phyloP scores from a whole-genome alignment of 2,329 filamentous ascomycete genomes.

The Westerdykella sp. region DNA sequence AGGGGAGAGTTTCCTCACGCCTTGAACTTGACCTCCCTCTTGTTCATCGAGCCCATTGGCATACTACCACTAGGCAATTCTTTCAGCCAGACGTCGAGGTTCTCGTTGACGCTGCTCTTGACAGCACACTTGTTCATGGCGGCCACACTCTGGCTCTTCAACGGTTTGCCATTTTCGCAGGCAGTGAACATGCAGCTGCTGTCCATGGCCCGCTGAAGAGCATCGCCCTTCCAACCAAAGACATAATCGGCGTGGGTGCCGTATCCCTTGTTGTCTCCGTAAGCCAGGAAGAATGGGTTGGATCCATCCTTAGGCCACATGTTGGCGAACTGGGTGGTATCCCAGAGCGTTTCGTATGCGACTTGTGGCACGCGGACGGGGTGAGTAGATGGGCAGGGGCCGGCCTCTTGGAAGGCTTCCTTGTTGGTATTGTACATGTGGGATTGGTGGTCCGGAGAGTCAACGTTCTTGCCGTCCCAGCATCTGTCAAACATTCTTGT shows the following conservation, averaged over 20 bases:
- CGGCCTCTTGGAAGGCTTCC: conserved; percentile 16
- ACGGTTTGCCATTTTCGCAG: conserved; percentile 13
- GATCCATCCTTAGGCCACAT: conserved; percentile 23
- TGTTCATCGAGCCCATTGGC: not conserved
- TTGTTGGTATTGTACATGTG: conserved; percentile 24
- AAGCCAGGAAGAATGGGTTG: conserved; percentile 12
- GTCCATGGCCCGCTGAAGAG: conserved; percentile 19
- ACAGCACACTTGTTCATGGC: conserved; percentile 17
- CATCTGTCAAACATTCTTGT: conserved; percentile 35
- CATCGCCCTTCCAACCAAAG: conserved; percentile 23
- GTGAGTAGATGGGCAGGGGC: conserved; percentile 20
- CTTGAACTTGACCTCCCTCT: not conserved
- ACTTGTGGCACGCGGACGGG: conserved; percentile 23
- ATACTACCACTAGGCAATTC: conserved; percentile 8
- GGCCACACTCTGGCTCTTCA: conserved; percentile 15
- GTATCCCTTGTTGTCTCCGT: conserved; percentile 18
- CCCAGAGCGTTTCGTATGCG: conserved; percentile 25
- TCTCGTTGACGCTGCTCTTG: conserved; percentile 9
- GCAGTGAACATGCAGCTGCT: conserved; percentile 17
- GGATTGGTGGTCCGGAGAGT: conserved; percentile 49
- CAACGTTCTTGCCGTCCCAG: conserved; percentile 58
- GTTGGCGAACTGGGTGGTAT: conserved; percentile 24
- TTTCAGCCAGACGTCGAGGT: conserved; percentile 14
- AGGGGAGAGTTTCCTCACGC: not conserved
- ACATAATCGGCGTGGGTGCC: conserved; percentile 23